phyloP scores from a whole-genome alignment of 805 yeast species.

The Metschnikowia drakensbergensis region DNA sequence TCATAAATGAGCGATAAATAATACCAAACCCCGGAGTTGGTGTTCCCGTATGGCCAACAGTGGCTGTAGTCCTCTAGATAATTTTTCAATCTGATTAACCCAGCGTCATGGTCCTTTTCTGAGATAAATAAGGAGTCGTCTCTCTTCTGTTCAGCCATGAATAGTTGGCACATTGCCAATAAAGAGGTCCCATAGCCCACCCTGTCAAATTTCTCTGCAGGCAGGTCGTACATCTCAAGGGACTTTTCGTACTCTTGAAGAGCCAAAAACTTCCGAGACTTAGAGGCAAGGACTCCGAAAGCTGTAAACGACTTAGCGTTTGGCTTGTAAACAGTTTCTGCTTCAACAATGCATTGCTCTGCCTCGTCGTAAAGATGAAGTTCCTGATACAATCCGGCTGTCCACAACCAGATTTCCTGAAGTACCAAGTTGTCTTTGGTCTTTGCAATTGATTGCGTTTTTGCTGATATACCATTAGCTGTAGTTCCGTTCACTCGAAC shows the following conservation, averaged over 20 bases:
- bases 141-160: slow-evolving; percentile 39
- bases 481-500: background rate
- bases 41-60: slow-evolving; percentile 40
- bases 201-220: slow-evolving; percentile 22
- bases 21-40: slow-evolving; percentile 63
- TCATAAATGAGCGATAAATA: slow-evolving; percentile 62
- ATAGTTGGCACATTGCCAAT: slow-evolving; percentile 51
- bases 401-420: slow-evolving; percentile 72
- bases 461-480: background rate
- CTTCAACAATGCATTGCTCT: slow-evolving; percentile 69
- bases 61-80: slow-evolving; percentile 37
- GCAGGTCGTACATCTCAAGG: slow-evolving; percentile 37
- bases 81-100: slow-evolving; percentile 52
- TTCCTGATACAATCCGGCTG: slow-evolving; percentile 59
- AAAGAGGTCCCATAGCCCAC: slow-evolving; percentile 47
- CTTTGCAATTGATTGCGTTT: background rate
- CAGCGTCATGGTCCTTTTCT: slow-evolving; percentile 55
- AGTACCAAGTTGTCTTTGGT: slow-evolving; percentile 27
- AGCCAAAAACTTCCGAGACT: slow-evolving; percentile 45
- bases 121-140: slow-evolving; percentile 45
- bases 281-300: slow-evolving; percentile 45
- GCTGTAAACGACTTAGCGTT: slow-evolving; percentile 48
- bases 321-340: slow-evolving; percentile 47
- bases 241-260: slow-evolving; percentile 64
- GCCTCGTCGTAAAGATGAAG: slow-evolving; percentile 56